Evolutionary conservation across 306 rosid genomes (phyloP), one percentile per base, ranked within the genome.

Genomic region (Morella rubra): DNA sequence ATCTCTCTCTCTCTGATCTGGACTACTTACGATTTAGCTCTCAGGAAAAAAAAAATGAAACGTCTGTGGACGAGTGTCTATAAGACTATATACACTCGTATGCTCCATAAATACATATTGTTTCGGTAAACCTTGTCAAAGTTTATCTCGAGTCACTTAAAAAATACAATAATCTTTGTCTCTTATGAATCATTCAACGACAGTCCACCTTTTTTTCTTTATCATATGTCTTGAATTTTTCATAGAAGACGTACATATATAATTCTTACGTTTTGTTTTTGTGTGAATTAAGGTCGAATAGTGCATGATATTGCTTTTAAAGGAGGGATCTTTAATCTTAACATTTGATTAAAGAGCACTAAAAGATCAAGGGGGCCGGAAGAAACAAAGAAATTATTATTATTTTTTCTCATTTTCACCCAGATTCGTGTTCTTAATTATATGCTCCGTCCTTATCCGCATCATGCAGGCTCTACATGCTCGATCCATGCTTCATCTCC

Each of bases 401-500:
- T 32, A 2, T 32, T n/a, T 32, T 32, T 32, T 32, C 37, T 32
- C 61, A 8, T 55, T 10, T 55, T 55, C 8, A 46, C 12, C 51
- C 37, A 14, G 40, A 37, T 65, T 37, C 22, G 18, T 66, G 22
- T 45, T 72, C 69, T 13, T 22, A 67, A 47, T 47, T 47, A 47
- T 8, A 18, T 13, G 58, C 16, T 53, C 20, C 59, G 1, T 53
- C 7, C 8, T 53, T 53, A 14, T 5, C 3, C n/a, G 44, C 20
- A 40, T 5, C 44, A 22, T 83, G 85, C 83, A 95, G 97, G 99
- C 99, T 37, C 81, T 72, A 51, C 99, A 95, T 84, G 99, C 99
- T 20, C 84, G 87, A 76, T 92, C 99, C 20, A 83, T 92, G 96
- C 91, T 92, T 80, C 99, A 92, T 83, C 93, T 92, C 66, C 91